Base-by-base conservation (phyloP, 768 basidiomycete genomes). In the Amanita rubescens region DNA sequence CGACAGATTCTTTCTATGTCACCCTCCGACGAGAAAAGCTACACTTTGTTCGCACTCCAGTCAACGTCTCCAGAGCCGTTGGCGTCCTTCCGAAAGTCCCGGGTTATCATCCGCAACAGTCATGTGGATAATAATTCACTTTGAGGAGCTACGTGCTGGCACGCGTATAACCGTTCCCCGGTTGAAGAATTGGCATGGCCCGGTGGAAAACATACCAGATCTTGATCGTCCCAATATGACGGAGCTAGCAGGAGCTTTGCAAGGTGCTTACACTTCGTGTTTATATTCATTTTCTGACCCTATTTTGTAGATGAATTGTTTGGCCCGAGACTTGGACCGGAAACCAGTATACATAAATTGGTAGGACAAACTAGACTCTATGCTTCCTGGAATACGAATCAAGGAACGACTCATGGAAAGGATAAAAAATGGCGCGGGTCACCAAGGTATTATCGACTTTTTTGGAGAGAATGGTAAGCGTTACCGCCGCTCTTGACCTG, bases 331-430 rank as follows among this genome's bases (percentile, higher is more conserved):
- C 67, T 74, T 46, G 75, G 72, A 38, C 65, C 71, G 1, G 74
- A 76, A 59, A 69, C 71, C 1, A 68, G 70, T 10, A 62, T 77
- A 45, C 60, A 59, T 5, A 51, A 54, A 5, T 58, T 79, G 27
- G 60, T 77, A n/a, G 12, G 59, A 70, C 14, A 67, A 63, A 34
- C 64, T 82, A 14, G 75, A 76, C 37, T 35, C 43, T 32, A 56
- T 75, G 48, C 63, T 81, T 45, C 78, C 79, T 37, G 79, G 79
- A 6, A 73, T 77, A 25, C 69, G 77, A 32, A 67, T 80, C 17
- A 68, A 69, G 52, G 71, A 74, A 50, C 70, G 75, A 45, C 69
- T 79, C 17, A 53, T 46, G 43, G 57, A 57, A 24, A 32, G 27
- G 20, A 17, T 49, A 5, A 54, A 74, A 22, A 51, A 62, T 2